Evolutionary conservation across 2,329 filamentous ascomycete species (phyloP), one percentile per base, ranked within the genome.

Genomic region (Ophiostoma piceae): DNA sequence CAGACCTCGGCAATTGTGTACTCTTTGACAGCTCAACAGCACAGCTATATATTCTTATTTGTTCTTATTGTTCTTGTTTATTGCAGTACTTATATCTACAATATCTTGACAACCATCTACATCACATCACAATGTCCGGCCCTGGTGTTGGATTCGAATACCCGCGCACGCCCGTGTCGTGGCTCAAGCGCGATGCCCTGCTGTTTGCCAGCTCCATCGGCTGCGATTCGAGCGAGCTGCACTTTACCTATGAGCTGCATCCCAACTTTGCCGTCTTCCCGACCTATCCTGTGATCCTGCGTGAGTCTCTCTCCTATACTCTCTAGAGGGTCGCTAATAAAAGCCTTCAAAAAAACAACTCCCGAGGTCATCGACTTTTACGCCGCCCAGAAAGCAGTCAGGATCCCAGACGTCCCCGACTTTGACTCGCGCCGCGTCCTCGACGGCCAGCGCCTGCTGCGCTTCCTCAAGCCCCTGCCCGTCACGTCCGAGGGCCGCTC

Each of bases 161-260:
- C 79, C 92, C 92, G 71, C 80, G 86, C 66, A 82, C 87, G 76
- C 86, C 90, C 77, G 92, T 96, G 12, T 86, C 89, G 75, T 97
- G 93, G 94, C 80, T 92, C 75, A 93, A 94, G 85, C 88, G 94
- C 74, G 94, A 97, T 83, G 87, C 89, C 47, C 84, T 97, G 72
- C 88, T 98, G 72, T 97, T 97, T 79, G 93, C 94, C 75, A 90
- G 90, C 80, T 94, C 90, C 81, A 94, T 97, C 78, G 94, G 94
- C 70, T 89, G 73, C 77, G 94, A 87, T 14, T 85, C 85, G n/a
- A 89, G 96, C 75, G 94, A 97, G 83, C 87, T 97, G 76, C 92
- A 97, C 78, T 96, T 94, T 78, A 88, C 97, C 81, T 97, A 93
- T 76, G 92, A 97, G 81, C 86, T 96, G 68, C 90, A 97, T 78